These are phyloP conservation scores for Phaeotremella skinneri DNA, from an alignment of 768 basidiomycete species.

Conservation along the genomic window DNA sequence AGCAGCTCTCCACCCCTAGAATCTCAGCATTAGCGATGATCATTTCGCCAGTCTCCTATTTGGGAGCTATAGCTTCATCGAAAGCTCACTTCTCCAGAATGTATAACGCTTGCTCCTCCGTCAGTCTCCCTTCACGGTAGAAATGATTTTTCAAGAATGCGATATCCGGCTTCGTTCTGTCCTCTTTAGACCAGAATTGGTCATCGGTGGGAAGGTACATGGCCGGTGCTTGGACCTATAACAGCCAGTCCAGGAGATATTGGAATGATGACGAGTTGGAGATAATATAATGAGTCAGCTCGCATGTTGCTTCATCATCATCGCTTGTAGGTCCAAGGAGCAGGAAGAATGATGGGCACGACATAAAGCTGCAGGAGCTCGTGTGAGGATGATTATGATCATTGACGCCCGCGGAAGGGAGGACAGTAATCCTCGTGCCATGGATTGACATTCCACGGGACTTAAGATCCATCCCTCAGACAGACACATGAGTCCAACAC, in stretches of 20 bases:
- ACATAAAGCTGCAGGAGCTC: no score
- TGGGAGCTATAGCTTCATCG: neutral
- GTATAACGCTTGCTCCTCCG: constrained; percentile 91
- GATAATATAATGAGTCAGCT: neutral
- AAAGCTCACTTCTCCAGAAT: constrained; percentile 68
- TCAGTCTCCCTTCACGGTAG: constrained; percentile 89
- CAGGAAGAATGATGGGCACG: constrained; percentile 4
- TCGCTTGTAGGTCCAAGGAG: neutral
- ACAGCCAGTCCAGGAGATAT: constrained; percentile 8
- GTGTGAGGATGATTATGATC: no score
- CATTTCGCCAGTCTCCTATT: constrained; percentile 8
- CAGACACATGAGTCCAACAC: neutral
- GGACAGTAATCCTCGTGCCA: no score
- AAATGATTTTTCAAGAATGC: constrained; percentile 99
- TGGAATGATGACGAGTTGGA: neutral
- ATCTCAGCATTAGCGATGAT: neutral
- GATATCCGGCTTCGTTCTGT: constrained; percentile 86
- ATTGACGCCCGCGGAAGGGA: no score
- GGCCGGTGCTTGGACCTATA: constrained; percentile 94
- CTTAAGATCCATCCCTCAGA: no score
- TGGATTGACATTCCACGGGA: no score
- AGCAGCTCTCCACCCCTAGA: constrained; percentile 64
- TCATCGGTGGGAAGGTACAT: constrained; percentile 86
- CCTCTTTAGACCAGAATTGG: constrained; percentile 84
- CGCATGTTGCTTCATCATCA: constrained; percentile 1